These are phyloP conservation scores for Orbilia quercus DNA, from an alignment of 2,329 filamentous ascomycete genomes.

Conservation along the genomic window DNA sequence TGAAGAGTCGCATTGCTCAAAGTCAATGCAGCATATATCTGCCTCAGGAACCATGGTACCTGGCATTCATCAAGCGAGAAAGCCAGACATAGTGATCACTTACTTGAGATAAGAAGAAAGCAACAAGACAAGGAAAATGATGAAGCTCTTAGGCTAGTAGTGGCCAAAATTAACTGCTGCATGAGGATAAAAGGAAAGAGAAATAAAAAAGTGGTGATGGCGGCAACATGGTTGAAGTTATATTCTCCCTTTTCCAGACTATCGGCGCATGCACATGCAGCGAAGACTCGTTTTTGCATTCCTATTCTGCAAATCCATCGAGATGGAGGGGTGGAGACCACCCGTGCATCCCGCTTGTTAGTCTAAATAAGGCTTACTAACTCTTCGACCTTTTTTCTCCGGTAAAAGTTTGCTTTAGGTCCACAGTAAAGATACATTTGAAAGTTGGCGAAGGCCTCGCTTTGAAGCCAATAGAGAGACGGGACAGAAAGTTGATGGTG, in stretches of 20 bases:
- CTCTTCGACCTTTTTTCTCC: conserved; percentile 5
- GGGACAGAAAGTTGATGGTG: conserved; percentile 37
- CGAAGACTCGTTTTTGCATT: conserved; percentile 51
- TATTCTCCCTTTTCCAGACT: conserved; percentile 39
- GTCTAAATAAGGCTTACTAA: conserved; percentile 13
- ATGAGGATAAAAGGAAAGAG: conserved; percentile 36
- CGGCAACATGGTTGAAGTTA: conserved; percentile 49
- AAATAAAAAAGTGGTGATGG: conserved; percentile 20
- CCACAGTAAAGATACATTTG: conserved; percentile 27
- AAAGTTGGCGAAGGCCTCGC: conserved; percentile 21
- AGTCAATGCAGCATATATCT: background rate
- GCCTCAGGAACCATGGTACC: too few species aligned
- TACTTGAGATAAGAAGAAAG: conserved; percentile 36
- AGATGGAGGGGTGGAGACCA: conserved; percentile 30
- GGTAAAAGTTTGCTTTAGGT: conserved; percentile 34
- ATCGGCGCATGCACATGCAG: conserved; percentile 24
- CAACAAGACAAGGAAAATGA: conserved; percentile 38
- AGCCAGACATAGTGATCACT: conserved; percentile 13
- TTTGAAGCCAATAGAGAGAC: conserved; percentile 37
- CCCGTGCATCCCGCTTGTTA: conserved; percentile 40
- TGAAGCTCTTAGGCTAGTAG: conserved; percentile 39
- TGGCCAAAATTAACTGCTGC: conserved; percentile 32
- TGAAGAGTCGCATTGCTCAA: background rate
- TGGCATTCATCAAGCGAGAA: background rate
- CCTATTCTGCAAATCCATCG: conserved; percentile 48